Conservation (phyloP, 306 rosid species). For the Glycine latifolia region DNA sequence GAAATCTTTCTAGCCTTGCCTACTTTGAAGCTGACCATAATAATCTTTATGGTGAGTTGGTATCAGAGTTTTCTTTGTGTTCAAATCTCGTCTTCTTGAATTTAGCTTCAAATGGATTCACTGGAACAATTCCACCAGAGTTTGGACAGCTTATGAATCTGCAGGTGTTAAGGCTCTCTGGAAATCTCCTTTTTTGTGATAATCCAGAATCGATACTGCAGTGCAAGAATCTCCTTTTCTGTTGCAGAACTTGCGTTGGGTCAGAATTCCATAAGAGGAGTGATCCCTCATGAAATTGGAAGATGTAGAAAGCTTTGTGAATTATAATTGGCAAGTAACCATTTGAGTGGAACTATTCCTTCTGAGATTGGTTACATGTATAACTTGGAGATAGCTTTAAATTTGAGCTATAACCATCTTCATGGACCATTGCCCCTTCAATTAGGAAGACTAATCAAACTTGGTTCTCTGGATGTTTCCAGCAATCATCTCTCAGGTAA, state of each 20-base stretch:
- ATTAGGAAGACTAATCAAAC: neutral
- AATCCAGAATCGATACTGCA: conserved; percentile 54
- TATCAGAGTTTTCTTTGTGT: conserved; percentile 46
- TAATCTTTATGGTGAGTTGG: conserved; percentile 62
- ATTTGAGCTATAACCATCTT: neutral
- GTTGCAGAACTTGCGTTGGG: too few species aligned
- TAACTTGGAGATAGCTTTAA: neutral
- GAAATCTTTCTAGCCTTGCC: conserved; percentile 73
- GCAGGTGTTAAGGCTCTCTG: conserved; percentile 80
- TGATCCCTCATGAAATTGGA: too few species aligned
- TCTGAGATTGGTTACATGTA: neutral
- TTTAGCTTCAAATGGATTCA: conserved; percentile 76
- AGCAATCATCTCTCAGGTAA: neutral
- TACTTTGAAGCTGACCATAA: conserved; percentile 84
- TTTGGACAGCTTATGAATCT: conserved; percentile 74
- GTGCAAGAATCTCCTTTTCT: too few species aligned
- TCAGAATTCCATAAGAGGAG: too few species aligned
- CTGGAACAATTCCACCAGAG: conserved; percentile 67
- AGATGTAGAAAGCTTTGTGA: too few species aligned
- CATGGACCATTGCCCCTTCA: neutral
- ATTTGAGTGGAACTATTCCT: conserved; percentile 53
- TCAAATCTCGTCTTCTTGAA: conserved; percentile 78
- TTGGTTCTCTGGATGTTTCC: neutral
- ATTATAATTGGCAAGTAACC: too few species aligned
- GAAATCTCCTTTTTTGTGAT: conserved; percentile 61